A percentile compares a stretch with the other conserved stretches of the same genome.
These are phyloP conservation scores for Aspergillus latus DNA, from an alignment of 2,329 filamentous ascomycete species.

Conservation along the genomic window DNA sequence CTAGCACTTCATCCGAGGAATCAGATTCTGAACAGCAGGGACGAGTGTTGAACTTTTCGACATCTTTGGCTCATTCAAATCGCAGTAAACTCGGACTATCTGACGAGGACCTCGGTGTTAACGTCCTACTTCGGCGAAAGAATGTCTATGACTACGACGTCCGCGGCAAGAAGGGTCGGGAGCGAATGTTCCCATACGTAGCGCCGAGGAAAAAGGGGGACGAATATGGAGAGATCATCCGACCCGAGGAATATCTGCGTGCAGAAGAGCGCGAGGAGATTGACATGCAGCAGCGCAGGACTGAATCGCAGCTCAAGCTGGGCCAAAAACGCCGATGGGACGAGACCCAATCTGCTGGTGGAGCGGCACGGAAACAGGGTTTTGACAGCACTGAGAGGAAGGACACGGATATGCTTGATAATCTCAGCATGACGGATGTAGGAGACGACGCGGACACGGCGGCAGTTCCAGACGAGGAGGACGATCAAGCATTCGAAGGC, in stretches of 20 bases:
- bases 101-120: conserved; percentile 89
- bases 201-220: conserved; percentile 76
- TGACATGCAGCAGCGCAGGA: conserved; percentile 60
- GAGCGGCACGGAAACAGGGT: conserved; percentile 61
- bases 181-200: conserved; percentile 87
- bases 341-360: conserved; percentile 55
- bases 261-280: conserved; percentile 85
- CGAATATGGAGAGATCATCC: conserved; percentile 91
- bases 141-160: conserved; percentile 93
- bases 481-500: conserved; percentile 54
- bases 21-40: conserved; percentile 89
- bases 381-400: conserved; percentile 30
- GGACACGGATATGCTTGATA: conserved; percentile 50
- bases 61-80: conserved; percentile 77
- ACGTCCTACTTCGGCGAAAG: conserved; percentile 82
- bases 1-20: conserved; percentile 84
- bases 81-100: conserved; percentile 82
- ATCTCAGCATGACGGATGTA: conserved; percentile 46
- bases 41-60: conserved; percentile 83
- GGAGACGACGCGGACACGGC: conserved; percentile 63
- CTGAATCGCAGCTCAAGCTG: conserved; percentile 61
- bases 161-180: conserved; percentile 83
- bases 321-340: conserved; percentile 96
- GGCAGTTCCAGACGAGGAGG: conserved; percentile 55
- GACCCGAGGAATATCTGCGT: conserved; percentile 88